These are phyloP conservation scores for Mimosa pudica DNA, from an alignment of 306 rosid species.

Conservation along the genomic window DNA sequence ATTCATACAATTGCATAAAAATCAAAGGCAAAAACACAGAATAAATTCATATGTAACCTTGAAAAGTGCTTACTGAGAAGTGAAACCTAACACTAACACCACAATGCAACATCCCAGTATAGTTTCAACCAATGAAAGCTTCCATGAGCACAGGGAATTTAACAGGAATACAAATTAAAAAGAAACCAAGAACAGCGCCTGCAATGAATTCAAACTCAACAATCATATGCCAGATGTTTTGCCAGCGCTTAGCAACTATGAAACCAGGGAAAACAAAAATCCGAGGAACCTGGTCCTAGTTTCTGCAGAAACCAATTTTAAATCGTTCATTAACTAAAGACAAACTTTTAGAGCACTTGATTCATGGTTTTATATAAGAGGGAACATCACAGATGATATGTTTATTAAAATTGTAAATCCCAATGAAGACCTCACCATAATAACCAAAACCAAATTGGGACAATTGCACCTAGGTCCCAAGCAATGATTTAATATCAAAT, in stretches of 20 bases:
- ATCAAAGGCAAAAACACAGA: not conserved
- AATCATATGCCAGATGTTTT: not conserved
- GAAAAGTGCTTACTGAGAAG: not conserved
- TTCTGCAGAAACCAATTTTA: not conserved
- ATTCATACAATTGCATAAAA: not conserved
- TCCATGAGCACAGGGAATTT: not conserved
- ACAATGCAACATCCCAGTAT: not conserved
- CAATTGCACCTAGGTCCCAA: too few relatives aligned
- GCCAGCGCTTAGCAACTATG: not conserved
- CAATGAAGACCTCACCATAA: not conserved
- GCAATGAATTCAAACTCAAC: conserved; percentile 6
- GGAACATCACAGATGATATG: not conserved
- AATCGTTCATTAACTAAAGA: not conserved
- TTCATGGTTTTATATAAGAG: not conserved
- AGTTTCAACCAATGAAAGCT: not conserved
- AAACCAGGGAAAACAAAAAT: not conserved
- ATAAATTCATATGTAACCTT: not conserved
- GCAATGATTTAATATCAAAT: too few relatives aligned
- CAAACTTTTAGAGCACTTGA: not conserved
- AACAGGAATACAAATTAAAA: not conserved
- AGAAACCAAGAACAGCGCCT: not conserved
- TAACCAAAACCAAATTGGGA: not conserved
- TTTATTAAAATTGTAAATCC: not conserved
- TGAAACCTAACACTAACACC: not conserved
- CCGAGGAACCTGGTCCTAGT: too few relatives aligned